Evolutionary conservation across 257 asterid species (phyloP).

Genomic region (Ehretia macrophylla): DNA sequence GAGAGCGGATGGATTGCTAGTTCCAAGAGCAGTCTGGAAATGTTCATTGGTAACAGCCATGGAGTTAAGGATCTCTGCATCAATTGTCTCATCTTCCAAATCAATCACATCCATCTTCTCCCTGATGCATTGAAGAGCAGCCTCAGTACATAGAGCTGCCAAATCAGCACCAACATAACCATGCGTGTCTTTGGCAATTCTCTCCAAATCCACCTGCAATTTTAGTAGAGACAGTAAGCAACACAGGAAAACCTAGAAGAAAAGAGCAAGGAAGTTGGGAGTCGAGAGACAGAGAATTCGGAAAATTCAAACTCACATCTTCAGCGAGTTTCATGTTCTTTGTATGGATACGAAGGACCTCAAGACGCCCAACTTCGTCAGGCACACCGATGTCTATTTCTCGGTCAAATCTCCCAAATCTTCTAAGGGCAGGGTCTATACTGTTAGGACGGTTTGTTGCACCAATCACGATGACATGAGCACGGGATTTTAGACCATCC

Average conservation of each 20-base stretch:
- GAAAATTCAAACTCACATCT: conserved; percentile 39
- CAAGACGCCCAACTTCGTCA: conserved; percentile 95
- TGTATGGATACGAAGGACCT: conserved; percentile 84
- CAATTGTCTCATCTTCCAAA: conserved; percentile 81
- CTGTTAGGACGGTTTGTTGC: conserved; percentile 94
- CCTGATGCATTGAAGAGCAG: conserved; percentile 93
- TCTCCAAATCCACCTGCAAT: conserved; percentile 85
- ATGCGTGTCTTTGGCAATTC: conserved; percentile 71
- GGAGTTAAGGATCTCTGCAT: conserved; percentile 85
- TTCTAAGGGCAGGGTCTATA: conserved; percentile 85
- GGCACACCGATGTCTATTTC: conserved; percentile 95
- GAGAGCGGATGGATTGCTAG: conserved; percentile 90
- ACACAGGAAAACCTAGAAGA: background rate
- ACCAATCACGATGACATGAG: conserved; percentile 92
- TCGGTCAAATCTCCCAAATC: conserved; percentile 92
- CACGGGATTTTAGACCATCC: conserved; percentile 90
- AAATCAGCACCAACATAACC: conserved; percentile 95
- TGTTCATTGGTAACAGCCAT: conserved; percentile 95
- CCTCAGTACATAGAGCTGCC: conserved; percentile 94
- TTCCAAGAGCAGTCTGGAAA: conserved; percentile 85
- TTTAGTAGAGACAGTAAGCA: conserved; percentile 2
- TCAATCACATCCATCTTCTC: conserved; percentile 97
- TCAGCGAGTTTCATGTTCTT: conserved; percentile 95
- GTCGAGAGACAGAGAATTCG: no score
- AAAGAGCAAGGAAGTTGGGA: background rate